These are phyloP conservation scores for Ocimum tenuiflorum DNA, from an alignment of 257 asterid genomes.

Conservation along the genomic window DNA sequence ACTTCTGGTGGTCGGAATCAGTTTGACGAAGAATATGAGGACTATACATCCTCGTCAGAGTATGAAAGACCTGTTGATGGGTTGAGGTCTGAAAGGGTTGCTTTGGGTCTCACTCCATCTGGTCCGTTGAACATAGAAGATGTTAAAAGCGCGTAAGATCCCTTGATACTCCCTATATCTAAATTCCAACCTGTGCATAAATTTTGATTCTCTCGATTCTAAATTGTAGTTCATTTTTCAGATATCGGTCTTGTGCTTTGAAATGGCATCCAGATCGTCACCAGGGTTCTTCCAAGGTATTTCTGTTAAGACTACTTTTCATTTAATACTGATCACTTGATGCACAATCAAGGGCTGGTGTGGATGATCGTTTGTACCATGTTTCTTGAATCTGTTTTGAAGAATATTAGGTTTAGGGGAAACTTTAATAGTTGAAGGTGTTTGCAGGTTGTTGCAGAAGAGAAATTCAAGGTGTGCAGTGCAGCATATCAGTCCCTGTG, in stretches of 20 bases:
- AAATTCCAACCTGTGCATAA: neutral
- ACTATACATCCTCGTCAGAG: constrained; percentile 43
- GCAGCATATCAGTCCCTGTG: constrained; percentile 86
- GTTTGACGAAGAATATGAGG: constrained; percentile 48
- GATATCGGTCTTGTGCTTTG: constrained; percentile 80
- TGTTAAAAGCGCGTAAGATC: constrained; percentile 79
- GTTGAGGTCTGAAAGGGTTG: constrained; percentile 51
- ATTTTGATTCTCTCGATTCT: neutral
- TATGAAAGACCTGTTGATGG: constrained; percentile 26
- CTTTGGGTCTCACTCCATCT: constrained; percentile 64
- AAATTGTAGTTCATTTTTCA: constrained; percentile 27
- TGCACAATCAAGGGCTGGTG: too few relatives aligned
- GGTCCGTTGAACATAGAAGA: constrained; percentile 79
- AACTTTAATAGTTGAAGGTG: neutral
- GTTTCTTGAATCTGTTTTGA: neutral
- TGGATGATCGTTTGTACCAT: neutral
- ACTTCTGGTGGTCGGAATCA: constrained; percentile 26
- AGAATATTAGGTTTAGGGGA: neutral
- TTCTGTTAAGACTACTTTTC: neutral
- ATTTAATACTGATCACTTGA: neutral
- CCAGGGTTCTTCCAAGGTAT: constrained; percentile 88
- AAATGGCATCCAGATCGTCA: constrained; percentile 99
- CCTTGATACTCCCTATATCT: neutral
- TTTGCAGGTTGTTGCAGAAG: constrained; percentile 70
- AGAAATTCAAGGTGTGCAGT: constrained; percentile 89